Percentiles rank a stretch among this genome's conserved stretches.
phyloP scores from a whole-genome alignment of 2,329 filamentous ascomycete genomes.

The Aspergillus flavus region DNA sequence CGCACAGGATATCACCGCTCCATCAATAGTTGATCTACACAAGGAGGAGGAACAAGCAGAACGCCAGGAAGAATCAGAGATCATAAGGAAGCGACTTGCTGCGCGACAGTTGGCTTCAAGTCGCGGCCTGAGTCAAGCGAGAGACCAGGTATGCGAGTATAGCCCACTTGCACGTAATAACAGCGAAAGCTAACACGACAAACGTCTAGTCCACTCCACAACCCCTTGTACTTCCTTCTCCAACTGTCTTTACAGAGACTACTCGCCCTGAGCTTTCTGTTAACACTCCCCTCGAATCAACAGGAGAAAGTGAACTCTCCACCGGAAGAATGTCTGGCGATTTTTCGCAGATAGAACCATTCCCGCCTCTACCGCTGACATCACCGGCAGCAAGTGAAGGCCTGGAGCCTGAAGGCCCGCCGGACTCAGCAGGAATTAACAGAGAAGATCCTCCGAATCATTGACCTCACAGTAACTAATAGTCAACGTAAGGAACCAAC shows the following conservation, averaged over 20 bases:
- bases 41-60: conserved; percentile 59
- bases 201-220: conserved; percentile 15
- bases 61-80: conserved; percentile 58
- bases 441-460: neutral
- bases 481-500: neutral
- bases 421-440: neutral
- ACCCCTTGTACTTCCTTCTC: conserved; percentile 13
- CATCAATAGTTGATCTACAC: conserved; percentile 58
- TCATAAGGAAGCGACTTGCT: conserved; percentile 56
- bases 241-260: conserved; percentile 8
- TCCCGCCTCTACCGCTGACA: conserved; percentile 34
- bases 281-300: conserved; percentile 14
- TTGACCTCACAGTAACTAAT: neutral
- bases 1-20: conserved; percentile 38
- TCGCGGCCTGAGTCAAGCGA: conserved; percentile 50
- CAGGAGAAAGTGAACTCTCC: conserved; percentile 16
- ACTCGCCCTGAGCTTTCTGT: conserved; percentile 10
- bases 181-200: conserved; percentile 7
- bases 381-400: conserved; percentile 12
- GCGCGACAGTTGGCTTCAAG: conserved; percentile 59
- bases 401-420: neutral
- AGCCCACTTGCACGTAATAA: neutral
- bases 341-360: conserved; percentile 34
- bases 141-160: conserved; percentile 31
- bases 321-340: conserved; percentile 19